These are phyloP conservation scores for Pseudozyma sp. DNA, from an alignment of 1,284 basidiomycete genomes.

Conservation along the genomic window DNA sequence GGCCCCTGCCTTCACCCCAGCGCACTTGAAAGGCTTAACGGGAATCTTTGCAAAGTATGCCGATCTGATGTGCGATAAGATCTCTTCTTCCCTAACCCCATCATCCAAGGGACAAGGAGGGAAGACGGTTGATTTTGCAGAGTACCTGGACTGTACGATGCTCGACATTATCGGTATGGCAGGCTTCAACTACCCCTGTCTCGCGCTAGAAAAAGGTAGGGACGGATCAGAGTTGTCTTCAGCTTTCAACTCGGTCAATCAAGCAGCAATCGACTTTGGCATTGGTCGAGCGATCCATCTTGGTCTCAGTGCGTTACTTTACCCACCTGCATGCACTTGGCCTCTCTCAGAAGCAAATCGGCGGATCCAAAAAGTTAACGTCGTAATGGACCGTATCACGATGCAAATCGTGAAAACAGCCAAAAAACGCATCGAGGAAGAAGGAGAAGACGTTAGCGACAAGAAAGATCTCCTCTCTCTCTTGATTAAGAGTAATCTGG, in stretches of 20 bases:
- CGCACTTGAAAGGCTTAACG: slow-evolving; percentile 44
- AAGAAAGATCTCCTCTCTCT: slow-evolving; percentile 45
- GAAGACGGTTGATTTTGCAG: slow-evolving; percentile 43
- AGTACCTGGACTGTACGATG: slow-evolving; percentile 56
- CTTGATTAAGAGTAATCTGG: slow-evolving; percentile 35
- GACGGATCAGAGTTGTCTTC: slow-evolving; percentile 33
- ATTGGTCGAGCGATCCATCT: slow-evolving; percentile 32
- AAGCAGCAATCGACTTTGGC: slow-evolving; percentile 49
- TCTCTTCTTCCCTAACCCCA: slow-evolving; percentile 13
- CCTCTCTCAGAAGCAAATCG: slow-evolving; percentile 38
- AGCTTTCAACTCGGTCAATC: slow-evolving; percentile 43
- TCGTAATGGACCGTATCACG: slow-evolving; percentile 35
- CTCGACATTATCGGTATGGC: slow-evolving; percentile 66
- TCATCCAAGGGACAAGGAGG: background rate
- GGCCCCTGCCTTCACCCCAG: slow-evolving; percentile 55
- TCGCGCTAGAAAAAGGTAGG: slow-evolving; percentile 50
- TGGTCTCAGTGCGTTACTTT: slow-evolving; percentile 31
- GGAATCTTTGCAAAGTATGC: slow-evolving; percentile 49
- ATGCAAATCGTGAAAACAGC: slow-evolving; percentile 35
- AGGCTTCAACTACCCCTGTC: slow-evolving; percentile 61
- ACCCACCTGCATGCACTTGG: slow-evolving; percentile 35
- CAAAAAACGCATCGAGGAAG: slow-evolving; percentile 11
- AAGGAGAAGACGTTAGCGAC: slow-evolving; percentile 32
- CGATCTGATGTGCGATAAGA: slow-evolving; percentile 46
- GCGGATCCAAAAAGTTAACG: slow-evolving; percentile 32